Percentiles rank a stretch among this genome's conserved stretches.
phyloP scores from a whole-genome alignment of 2,329 filamentous ascomycete genomes.

The Byssothecium circinans region DNA sequence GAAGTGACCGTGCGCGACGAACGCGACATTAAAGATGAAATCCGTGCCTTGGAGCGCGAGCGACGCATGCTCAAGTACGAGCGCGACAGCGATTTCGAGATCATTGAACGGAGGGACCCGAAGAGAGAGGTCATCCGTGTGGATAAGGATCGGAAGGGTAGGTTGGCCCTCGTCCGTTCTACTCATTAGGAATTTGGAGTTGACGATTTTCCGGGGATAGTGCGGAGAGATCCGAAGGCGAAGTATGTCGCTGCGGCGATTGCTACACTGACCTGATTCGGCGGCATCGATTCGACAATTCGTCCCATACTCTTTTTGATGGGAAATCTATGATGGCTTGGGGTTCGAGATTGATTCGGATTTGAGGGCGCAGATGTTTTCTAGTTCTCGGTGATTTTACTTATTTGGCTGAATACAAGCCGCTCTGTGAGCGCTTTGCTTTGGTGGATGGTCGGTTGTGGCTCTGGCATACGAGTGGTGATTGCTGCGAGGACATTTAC shows the following conservation, averaged over 20 bases:
- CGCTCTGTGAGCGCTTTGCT: constrained; percentile 3
- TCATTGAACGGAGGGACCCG: constrained; percentile 59
- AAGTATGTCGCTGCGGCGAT: constrained; percentile 50
- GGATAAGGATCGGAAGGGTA: constrained; percentile 94
- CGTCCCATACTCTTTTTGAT: not conserved
- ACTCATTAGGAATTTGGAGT: constrained; percentile 53
- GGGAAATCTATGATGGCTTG: no score
- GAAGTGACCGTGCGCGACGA: constrained; percentile 47
- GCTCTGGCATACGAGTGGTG: constrained; percentile 8
- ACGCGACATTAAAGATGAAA: constrained; percentile 71
- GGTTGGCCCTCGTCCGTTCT: constrained; percentile 82
- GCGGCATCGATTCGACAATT: not conserved
- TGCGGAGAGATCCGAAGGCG: constrained; percentile 43
- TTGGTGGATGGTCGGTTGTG: constrained; percentile 2
- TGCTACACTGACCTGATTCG: constrained; percentile 43
- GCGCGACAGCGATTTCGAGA: constrained; percentile 61
- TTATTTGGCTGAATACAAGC: no score
- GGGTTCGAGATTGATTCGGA: no score
- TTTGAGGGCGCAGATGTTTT: no score
- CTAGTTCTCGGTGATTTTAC: no score
- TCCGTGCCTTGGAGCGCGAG: constrained; percentile 70
- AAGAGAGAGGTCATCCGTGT: constrained; percentile 65
- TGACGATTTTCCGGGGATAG: constrained; percentile 40
- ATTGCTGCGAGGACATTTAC: not conserved
- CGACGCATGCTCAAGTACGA: constrained; percentile 60